Conservation (phyloP, 768 basidiomycete genomes). For the Amanita jacksonii region DNA sequence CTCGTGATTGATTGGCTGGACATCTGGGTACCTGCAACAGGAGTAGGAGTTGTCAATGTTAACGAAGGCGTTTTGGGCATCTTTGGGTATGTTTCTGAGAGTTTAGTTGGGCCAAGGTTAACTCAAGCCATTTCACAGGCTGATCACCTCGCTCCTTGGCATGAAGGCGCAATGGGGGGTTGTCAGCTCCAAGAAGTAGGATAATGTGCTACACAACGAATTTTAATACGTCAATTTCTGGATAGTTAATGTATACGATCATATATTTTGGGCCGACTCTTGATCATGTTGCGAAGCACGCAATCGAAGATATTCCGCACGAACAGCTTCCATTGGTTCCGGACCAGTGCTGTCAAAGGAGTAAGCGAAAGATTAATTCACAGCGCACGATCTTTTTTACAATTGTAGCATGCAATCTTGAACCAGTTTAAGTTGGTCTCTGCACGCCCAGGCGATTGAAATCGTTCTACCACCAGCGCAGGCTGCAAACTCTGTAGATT, state of each 20-base stretch:
- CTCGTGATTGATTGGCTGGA: conserved; percentile 81
- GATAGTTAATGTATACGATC: neutral
- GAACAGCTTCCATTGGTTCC: conserved; percentile 63
- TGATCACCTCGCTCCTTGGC: conserved; percentile 65
- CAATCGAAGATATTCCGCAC: conserved; percentile 63
- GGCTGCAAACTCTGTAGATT: conserved; percentile 63
- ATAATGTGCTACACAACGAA: too few species aligned
- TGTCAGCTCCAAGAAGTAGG: conserved; percentile 34
- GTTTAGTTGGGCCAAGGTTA: neutral
- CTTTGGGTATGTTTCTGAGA: conserved; percentile 51
- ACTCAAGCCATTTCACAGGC: conserved; percentile 26
- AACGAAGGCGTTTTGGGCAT: conserved; percentile 84
- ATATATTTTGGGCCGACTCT: conserved; percentile 1
- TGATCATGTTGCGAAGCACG: conserved; percentile 32
- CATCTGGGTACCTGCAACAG: conserved; percentile 83
- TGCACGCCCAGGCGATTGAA: conserved; percentile 82
- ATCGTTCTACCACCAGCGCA: conserved; percentile 75
- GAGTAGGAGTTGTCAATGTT: conserved; percentile 61
- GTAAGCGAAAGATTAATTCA: too few species aligned
- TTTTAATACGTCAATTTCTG: too few species aligned
- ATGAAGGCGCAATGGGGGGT: conserved; percentile 56
- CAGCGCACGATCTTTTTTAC: conserved; percentile 34
- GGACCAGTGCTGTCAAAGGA: conserved; percentile 51
- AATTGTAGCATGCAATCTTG: conserved; percentile 76
- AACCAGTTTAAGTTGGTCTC: conserved; percentile 52